phyloP scores from a whole-genome alignment of 2,329 filamentous ascomycete species.

The Pestalotiopsis sp. region DNA sequence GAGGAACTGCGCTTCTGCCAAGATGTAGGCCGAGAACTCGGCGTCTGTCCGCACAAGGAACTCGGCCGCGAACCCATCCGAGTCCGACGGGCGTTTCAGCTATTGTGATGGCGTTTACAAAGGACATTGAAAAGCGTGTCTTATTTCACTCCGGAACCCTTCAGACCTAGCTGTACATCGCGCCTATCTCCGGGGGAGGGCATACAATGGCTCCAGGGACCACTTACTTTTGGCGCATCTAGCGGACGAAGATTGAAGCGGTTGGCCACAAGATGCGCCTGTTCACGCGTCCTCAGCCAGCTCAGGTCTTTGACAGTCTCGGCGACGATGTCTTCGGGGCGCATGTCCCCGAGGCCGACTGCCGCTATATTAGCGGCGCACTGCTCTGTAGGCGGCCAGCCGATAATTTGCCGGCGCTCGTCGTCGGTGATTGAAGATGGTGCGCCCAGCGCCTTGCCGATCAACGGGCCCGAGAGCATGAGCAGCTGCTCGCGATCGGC shows the following conservation, averaged over 20 bases:
- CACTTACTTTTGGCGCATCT: not conserved
- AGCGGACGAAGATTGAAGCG: not conserved
- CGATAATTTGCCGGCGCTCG: not conserved
- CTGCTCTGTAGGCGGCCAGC: not conserved
- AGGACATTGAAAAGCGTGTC: not conserved
- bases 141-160: not conserved
- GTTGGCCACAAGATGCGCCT: not conserved
- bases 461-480: not conserved
- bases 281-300: slow-evolving; percentile 6
- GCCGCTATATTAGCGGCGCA: not conserved
- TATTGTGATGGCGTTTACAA: not conserved
- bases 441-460: not conserved
- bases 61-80: not conserved
- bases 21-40: not conserved
- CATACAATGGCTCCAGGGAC: not conserved
- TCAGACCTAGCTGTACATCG: not conserved
- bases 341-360: slow-evolving; percentile 1
- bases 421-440: not conserved
- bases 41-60: not conserved
- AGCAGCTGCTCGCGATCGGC: not conserved
- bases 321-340: not conserved
- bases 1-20: not conserved
- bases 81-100: not conserved
- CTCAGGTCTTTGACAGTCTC: not conserved
- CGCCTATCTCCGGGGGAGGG: too few relatives aligned